These are phyloP conservation scores for Umbilicus rupestris DNA, from an alignment of 164 flowering plant genomes.

Conservation along the genomic window DNA sequence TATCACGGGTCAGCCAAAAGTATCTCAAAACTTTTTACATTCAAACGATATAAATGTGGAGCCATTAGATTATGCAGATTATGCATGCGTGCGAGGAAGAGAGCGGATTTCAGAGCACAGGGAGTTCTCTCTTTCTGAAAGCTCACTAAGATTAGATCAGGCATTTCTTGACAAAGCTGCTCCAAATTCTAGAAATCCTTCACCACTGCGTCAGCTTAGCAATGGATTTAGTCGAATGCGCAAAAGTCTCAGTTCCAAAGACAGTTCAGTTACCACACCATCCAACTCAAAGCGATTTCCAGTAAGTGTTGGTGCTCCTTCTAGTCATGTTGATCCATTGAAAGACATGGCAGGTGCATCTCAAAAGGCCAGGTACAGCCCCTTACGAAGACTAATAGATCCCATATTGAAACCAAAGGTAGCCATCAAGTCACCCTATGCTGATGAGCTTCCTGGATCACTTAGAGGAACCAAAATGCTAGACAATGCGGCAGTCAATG, in stretches of 20 bases:
- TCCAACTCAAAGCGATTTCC: conserved; percentile 23
- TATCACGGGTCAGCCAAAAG: conserved; percentile 18
- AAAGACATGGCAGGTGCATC: conserved; percentile 21
- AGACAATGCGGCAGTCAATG: conserved; percentile 12
- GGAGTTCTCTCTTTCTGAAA: conserved; percentile 7
- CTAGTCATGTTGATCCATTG: conserved; percentile 36
- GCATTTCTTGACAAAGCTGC: conserved; percentile 15
- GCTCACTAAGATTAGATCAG: conserved; percentile 15
- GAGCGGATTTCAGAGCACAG: conserved; percentile 9
- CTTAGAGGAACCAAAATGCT: conserved; percentile 19
- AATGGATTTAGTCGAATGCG: conserved; percentile 36
- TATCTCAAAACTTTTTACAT: conserved; percentile 7
- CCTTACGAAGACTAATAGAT: conserved; percentile 69
- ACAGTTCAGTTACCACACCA: conserved; percentile 32
- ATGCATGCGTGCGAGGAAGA: conserved; percentile 9
- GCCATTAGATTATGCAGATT: conserved; percentile 7
- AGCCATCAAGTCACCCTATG: conserved; percentile 13
- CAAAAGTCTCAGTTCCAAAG: conserved; percentile 68
- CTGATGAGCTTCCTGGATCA: conserved; percentile 17
- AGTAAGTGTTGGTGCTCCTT: conserved; percentile 24
- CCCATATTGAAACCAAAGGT: conserved; percentile 52
- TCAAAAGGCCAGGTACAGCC: conserved; percentile 56
- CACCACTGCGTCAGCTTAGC: conserved; percentile 41
- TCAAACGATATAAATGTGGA: conserved; percentile 10
- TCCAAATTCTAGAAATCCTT: conserved; percentile 27